These are phyloP conservation scores for Phytophthora pini DNA, from an alignment of 352 stramenopile species.

Conservation along the genomic window DNA sequence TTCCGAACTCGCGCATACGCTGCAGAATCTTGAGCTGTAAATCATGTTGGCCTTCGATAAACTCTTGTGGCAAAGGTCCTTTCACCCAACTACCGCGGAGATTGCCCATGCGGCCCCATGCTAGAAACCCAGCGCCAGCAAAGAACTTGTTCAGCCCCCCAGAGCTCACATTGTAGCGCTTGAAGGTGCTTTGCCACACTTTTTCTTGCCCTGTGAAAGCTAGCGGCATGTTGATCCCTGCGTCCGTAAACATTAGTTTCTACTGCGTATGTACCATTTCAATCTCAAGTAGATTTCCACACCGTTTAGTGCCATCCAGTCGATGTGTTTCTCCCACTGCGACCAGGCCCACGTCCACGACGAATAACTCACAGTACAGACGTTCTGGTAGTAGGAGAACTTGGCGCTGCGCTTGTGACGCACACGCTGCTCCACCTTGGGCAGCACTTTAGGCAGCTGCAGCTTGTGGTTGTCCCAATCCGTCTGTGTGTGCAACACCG, in stretches of 20 bases:
- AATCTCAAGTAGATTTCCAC: not conserved
- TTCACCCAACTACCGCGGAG: conserved; percentile 87
- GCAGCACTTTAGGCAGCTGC: conserved; percentile 58
- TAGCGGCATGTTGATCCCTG: conserved; percentile 78
- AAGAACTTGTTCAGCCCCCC: conserved; percentile 89
- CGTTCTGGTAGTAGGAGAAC: conserved; percentile 93
- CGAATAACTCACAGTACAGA: conserved; percentile 93
- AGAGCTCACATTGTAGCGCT: conserved; percentile 80
- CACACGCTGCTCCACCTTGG: conserved; percentile 40
- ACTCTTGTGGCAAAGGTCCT: conserved; percentile 79
- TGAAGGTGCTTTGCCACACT: conserved; percentile 89
- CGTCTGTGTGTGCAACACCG: conserved; percentile 69
- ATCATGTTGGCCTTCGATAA: conserved; percentile 84
- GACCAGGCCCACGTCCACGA: conserved; percentile 87
- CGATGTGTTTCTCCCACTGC: conserved; percentile 91
- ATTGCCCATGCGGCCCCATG: conserved; percentile 90
- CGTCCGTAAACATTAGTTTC: too few species aligned
- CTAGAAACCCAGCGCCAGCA: conserved; percentile 85
- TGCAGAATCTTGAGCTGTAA: conserved; percentile 84
- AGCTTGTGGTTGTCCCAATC: conserved; percentile 84
- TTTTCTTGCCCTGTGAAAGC: conserved; percentile 91
- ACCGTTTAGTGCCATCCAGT: conserved; percentile 91
- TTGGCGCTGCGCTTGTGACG: conserved; percentile 67
- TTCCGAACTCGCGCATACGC: conserved; percentile 85
- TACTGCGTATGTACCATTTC: too few species aligned